Conservation (phyloP, 192 early-diverging fungal genomes). For the Radiomyces spectabilis region DNA sequence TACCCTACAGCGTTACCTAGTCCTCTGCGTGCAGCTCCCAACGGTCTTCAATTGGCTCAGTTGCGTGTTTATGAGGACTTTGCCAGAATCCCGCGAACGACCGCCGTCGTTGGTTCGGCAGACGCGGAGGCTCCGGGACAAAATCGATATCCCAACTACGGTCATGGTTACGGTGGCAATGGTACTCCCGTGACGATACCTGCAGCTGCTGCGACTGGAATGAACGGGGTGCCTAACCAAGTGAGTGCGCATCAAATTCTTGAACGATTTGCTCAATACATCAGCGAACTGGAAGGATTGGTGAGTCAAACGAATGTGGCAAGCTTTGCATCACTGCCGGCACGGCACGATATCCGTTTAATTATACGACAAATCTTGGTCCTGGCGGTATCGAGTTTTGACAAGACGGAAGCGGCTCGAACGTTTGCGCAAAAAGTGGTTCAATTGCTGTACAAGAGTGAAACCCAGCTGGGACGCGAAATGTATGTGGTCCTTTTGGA, state of each 20-base stretch:
- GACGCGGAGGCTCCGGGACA: too few species aligned
- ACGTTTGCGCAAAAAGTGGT: slow-evolving; percentile 86
- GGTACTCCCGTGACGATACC: not conserved
- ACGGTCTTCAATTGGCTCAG: slow-evolving; percentile 71
- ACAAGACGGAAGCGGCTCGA: slow-evolving; percentile 72
- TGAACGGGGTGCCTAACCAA: slow-evolving; percentile 6
- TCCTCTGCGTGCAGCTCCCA: slow-evolving; percentile 73
- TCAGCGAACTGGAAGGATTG: slow-evolving; percentile 76
- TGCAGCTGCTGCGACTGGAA: not conserved
- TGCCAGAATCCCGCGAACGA: slow-evolving; percentile 38
- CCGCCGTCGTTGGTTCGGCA: too few species aligned
- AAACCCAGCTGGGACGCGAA: slow-evolving; percentile 65
- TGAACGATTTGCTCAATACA: slow-evolving; percentile 53
- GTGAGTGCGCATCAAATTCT: slow-evolving; percentile 45
- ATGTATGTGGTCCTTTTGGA: slow-evolving; percentile 76
- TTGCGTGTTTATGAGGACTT: slow-evolving; percentile 86
- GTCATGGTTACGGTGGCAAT: not conserved
- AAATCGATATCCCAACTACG: too few species aligned
- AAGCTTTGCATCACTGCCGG: slow-evolving; percentile 60
- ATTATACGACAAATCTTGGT: slow-evolving; percentile 70
- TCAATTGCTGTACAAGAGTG: slow-evolving; percentile 68
- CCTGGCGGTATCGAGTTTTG: slow-evolving; percentile 61
- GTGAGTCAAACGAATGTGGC: slow-evolving; percentile 42
- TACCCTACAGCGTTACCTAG: slow-evolving; percentile 88
- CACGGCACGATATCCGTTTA: slow-evolving; percentile 70